These are phyloP conservation scores for Chlorella sorokiniana DNA, from an alignment of 139 green algal species.

Conservation along the genomic window DNA sequence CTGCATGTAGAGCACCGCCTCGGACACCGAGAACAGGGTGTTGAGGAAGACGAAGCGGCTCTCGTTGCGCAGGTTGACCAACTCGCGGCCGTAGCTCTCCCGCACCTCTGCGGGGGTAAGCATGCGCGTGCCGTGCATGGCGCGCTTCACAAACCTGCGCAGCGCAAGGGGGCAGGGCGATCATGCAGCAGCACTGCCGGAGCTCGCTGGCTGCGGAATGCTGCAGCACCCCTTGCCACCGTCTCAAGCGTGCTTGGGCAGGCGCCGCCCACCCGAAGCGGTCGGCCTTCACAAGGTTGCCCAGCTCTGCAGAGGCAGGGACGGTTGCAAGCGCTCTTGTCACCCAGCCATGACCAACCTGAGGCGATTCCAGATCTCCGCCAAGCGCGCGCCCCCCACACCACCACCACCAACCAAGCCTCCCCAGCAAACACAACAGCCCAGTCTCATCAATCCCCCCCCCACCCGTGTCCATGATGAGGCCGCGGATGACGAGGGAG, in stretches of 20 bases:
- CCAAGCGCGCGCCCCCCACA: too few species aligned
- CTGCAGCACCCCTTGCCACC: too few species aligned
- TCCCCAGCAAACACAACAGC: too few species aligned
- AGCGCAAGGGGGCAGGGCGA: not conserved
- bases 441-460: too few species aligned
- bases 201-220: too few species aligned
- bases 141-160: constrained; percentile 76
- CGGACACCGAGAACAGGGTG: constrained; percentile 93
- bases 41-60: constrained; percentile 93
- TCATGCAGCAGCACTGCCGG: not conserved
- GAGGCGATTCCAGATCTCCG: too few species aligned
- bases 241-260: not conserved
- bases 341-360: too few species aligned
- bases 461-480: constrained; percentile 62
- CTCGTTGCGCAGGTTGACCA: constrained; percentile 89
- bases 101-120: constrained; percentile 72
- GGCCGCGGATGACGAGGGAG: constrained; percentile 82
- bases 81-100: constrained; percentile 82
- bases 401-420: too few species aligned
- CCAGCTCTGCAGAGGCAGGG: constrained; percentile 37
- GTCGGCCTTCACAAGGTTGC: constrained; percentile 73
- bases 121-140: constrained; percentile 95
- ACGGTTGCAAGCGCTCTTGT: too few species aligned
- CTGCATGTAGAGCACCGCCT: constrained; percentile 94
- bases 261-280: constrained; percentile 55